These are phyloP conservation scores for Pilasporangium apinafurcum DNA, from an alignment of 352 stramenopile genomes.

Conservation along the genomic window DNA sequence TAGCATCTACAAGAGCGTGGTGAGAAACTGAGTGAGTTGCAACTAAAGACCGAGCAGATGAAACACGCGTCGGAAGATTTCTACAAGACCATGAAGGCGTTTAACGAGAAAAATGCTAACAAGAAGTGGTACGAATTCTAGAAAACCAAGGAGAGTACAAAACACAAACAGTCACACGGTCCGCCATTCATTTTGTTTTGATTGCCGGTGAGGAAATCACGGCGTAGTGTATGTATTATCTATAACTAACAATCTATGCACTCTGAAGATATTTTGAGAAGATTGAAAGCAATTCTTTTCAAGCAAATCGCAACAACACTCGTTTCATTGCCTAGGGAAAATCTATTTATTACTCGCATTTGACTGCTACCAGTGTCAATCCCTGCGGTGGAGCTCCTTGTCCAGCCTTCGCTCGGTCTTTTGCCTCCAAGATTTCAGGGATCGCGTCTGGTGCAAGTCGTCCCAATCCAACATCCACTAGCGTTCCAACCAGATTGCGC, in stretches of 20 bases:
- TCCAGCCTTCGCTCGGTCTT: slow-evolving; percentile 41
- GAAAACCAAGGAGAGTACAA: background rate
- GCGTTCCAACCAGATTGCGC: slow-evolving; percentile 69
- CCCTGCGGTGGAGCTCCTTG: slow-evolving; percentile 66
- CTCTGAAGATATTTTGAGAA: too few relatives aligned
- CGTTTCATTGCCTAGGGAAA: background rate
- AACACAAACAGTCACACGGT: too few relatives aligned
- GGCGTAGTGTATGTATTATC: too few relatives aligned
- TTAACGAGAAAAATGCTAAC: slow-evolving; percentile 78
- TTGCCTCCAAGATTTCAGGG: slow-evolving; percentile 33
- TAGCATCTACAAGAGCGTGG: slow-evolving; percentile 71
- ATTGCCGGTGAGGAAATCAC: too few relatives aligned
- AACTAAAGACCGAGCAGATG: slow-evolving; percentile 79
- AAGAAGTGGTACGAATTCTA: slow-evolving; percentile 88
- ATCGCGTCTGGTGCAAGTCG: slow-evolving; percentile 34
- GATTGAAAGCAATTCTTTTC: too few relatives aligned
- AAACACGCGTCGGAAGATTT: slow-evolving; percentile 79
- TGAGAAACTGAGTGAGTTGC: slow-evolving; percentile 69
- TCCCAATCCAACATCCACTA: slow-evolving; percentile 68
- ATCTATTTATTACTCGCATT: slow-evolving; percentile 3
- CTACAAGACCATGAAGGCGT: slow-evolving; percentile 81
- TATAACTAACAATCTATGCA: too few relatives aligned
- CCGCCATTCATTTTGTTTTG: too few relatives aligned
- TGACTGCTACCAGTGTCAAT: slow-evolving; percentile 33
- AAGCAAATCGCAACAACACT: too few relatives aligned